Base-by-base conservation (phyloP, 2,329 filamentous ascomycete species). In the Colletotrichum sojae region DNA sequence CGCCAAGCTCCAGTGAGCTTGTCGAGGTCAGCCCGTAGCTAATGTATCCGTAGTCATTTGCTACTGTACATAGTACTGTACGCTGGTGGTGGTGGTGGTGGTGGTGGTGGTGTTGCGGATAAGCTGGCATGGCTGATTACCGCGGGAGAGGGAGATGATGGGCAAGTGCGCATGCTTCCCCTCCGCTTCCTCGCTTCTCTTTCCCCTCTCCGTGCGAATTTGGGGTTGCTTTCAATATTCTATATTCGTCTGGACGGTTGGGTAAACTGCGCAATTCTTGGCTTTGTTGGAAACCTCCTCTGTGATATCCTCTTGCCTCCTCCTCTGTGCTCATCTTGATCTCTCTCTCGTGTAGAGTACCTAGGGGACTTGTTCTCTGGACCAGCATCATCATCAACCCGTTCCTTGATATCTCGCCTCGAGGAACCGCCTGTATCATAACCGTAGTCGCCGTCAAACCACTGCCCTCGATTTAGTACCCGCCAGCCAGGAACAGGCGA, bases 1-100 rank as follows among this genome's bases (percentile, higher is more conserved):
- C 75, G 75, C 75, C 77, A 71, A 71, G 71, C 51, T 64, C 67
- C 63, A 60, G 49, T 52, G 36, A 57, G 67, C 67, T 66, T 67
- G 43, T 53, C 62, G 66, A 59, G 66, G 40, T 16, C 43, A 15
- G 52, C 27, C 45, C 13, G n/a, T 48, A n/a, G 15, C 39, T 67
- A 27, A 45, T 52, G 48, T n/a, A 46, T 43, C 51, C 53, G 20
- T n/a, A 43, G n/a, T 12, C 27, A 45, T 31, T 49, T 20, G 36
- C 27, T 31, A 36, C 51, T 36, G 31, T 36, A 36, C 31, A 10
- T 20, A 27, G 45, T 31, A 36, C 51, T 36, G 31, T 36, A 36
- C 31, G 31, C 31, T 9, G 31, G 31, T 36, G 31, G 31, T 36
- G 27, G 27, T 31, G 27, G 27, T 31, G 27, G 27, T 36, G 31